Evolutionary conservation across 441 rosid species (phyloP), one percentile per base, ranked within the genome.

Genomic region (Biscutella auriculata): DNA sequence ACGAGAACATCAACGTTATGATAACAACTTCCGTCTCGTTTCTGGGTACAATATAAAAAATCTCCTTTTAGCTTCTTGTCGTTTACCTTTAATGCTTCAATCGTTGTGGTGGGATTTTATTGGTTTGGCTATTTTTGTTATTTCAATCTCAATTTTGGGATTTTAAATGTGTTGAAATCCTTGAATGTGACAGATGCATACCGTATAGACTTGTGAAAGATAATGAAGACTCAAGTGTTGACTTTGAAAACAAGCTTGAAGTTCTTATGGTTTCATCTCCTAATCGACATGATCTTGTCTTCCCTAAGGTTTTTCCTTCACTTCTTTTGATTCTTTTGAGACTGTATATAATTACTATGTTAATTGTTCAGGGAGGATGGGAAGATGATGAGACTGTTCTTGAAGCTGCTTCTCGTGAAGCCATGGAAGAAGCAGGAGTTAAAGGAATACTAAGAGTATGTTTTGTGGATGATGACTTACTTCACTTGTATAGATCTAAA

Each of bases 391-490:
- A 89, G 69, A 82, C 95, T 35, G 67, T 82, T 30, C 59, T 60
- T 19, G 90, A 89, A 76, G 95, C 97, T 47, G 97, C 97, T 9
- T 69, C 91, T 63, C 91, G 97, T 15, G 97, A 87, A 79, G 88
- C 97, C 16, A 63, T 78, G 40, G 97, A 89, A 77, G 97, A 89
- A 65, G 94, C 97, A 0, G 97, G 97, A 72, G 87, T 89, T 9
- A 81, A 67, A 75, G 97, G 97, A 73, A 68, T 64, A 36, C 81
- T 89, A 14, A 76, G 75, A 67, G 97, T 84, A 75, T 21, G 44
- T 25, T 45, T 39, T 9, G 6, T 51, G 42, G 6, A 32, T 17
- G 2, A 19, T 1, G 23, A 19, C 2, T 19, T 19, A 19, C n/a
- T n/a, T n/a, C n/a, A n/a, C n/a, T 19, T 11, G 50, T 29, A 39